phyloP scores from a whole-genome alignment of 2,329 filamentous ascomycete species.

The Pyrenophora teres region DNA sequence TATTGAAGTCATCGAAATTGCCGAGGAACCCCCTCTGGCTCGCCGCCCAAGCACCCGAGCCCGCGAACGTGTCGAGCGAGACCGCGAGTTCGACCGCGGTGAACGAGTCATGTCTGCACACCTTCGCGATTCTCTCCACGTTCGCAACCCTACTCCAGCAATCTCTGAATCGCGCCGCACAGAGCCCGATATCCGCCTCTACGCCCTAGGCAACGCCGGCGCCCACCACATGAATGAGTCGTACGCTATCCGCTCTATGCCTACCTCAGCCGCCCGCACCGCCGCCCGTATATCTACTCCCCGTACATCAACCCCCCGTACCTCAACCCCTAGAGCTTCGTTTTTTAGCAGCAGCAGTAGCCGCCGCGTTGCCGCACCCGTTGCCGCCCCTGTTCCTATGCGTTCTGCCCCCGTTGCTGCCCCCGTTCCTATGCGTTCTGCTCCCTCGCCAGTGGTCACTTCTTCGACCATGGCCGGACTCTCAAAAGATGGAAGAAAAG shows the following conservation, averaged over 20 bases:
- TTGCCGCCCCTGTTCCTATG: constrained; percentile 2
- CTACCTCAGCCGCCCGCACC: constrained; percentile 34
- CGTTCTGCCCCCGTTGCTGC: constrained; percentile 16
- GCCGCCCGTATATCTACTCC: constrained; percentile 27
- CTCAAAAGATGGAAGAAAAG: constrained; percentile 42
- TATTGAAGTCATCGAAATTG: constrained; percentile 41
- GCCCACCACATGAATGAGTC: constrained; percentile 65
- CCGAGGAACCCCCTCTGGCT: constrained; percentile 28
- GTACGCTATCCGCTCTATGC: constrained; percentile 41
- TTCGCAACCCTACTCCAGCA: constrained; percentile 27
- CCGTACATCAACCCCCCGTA: constrained; percentile 25
- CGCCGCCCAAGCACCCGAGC: constrained; percentile 35
- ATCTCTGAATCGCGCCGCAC: constrained; percentile 33
- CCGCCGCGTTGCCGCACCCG: constrained; percentile 28
- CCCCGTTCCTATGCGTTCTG: constrained; percentile 5
- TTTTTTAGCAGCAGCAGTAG: constrained; percentile 35
- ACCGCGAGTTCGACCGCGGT: constrained; percentile 52
- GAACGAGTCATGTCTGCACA: constrained; percentile 59
- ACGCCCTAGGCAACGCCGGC: constrained; percentile 58
- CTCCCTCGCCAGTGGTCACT: constrained; percentile 16
- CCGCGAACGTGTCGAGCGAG: constrained; percentile 32
- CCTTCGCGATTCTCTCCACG: constrained; percentile 53
- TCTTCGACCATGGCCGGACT: constrained; percentile 47
- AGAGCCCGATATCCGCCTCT: constrained; percentile 54
- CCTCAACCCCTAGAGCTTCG: constrained; percentile 25